These are phyloP conservation scores for Leucoagaricus sp. DNA, from an alignment of 1,284 basidiomycete genomes.

Conservation along the genomic window DNA sequence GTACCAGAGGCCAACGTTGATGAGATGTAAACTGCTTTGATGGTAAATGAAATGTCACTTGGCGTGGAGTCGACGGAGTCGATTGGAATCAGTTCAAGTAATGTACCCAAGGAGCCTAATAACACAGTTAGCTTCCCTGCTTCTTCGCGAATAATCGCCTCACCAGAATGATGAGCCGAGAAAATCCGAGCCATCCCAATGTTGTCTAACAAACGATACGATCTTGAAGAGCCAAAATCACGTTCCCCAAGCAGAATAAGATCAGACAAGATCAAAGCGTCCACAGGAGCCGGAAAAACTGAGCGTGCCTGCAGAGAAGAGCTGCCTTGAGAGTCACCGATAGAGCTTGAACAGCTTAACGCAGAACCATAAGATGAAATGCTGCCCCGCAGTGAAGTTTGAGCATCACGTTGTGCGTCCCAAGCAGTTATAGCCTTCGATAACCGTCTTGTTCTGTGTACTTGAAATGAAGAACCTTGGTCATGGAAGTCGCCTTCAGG, in stretches of 20 bases:
- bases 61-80: not conserved
- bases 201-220: conserved; percentile 9
- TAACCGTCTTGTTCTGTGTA: not conserved
- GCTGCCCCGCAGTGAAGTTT: conserved; percentile 10
- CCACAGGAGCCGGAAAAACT: conserved; percentile 28
- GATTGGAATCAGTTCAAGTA: conserved; percentile 3
- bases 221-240: conserved; percentile 33
- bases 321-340: conserved; percentile 14
- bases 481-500: not conserved
- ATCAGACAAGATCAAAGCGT: conserved; percentile 72
- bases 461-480: not conserved
- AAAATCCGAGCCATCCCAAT: conserved; percentile 19
- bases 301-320: not conserved
- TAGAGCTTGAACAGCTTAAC: conserved; percentile 3
- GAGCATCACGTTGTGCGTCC: conserved; percentile 11
- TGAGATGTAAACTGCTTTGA: not conserved
- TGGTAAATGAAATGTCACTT: not conserved
- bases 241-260: conserved; percentile 48
- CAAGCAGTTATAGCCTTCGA: conserved; percentile 1
- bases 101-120: not conserved
- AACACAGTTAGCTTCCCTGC: too few species aligned
- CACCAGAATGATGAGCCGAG: conserved; percentile 1
- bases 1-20: not conserved
- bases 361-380: conserved; percentile 9
- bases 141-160: not conserved